Evolutionary conservation across 768 basidiomycete species (phyloP), one percentile per base, ranked within the genome.

Genomic region (Panaeolus cyanescens): DNA sequence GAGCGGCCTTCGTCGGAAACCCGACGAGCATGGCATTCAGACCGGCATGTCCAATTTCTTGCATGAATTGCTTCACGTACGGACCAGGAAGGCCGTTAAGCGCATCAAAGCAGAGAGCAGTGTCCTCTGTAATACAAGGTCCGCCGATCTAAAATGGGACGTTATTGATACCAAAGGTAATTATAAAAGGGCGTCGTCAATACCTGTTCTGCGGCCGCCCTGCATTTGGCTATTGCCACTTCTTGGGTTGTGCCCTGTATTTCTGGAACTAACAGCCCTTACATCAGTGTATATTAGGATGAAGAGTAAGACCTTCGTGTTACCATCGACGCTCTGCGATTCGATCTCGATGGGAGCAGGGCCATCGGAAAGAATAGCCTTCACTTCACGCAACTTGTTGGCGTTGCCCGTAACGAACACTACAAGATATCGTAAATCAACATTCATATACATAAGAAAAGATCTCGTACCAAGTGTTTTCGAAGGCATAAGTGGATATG

Each of bases 331-430:
- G 64, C 84, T 87, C 68, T 83, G 83, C 2, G 92, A 90, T 56
- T 89, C 87, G 54, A 99, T 84, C 57, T 89, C 84, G 65, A 98
- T 85, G 8, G 89, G 85, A n/a, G 81, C 73, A 15, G 76, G 69
- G 4, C 86, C 86, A 13, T 84, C 77, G 0, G 83, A 83, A 17
- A 99, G 81, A 70, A 99, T 98, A 32, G 85, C 84, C 67, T 86
- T 85, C 62, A 96, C 94, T 77, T 99, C 96, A 61, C 81, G 83
- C 28, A 99, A 80, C 74, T 99, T 99, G 79, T 95, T 94, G 19
- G 88, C 85, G 71, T 99, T 98, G 28, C 95, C 93, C 0, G 96
- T 98, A 17, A 98, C 94, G 72, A 98, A 97, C 25, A 91, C 95
- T 96, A 20, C 33, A 8, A 40, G 53, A 28, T 56, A 20, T 9